phyloP scores from a whole-genome alignment of 371 early-diverging fungal species.

The Mucor plumbeus region DNA sequence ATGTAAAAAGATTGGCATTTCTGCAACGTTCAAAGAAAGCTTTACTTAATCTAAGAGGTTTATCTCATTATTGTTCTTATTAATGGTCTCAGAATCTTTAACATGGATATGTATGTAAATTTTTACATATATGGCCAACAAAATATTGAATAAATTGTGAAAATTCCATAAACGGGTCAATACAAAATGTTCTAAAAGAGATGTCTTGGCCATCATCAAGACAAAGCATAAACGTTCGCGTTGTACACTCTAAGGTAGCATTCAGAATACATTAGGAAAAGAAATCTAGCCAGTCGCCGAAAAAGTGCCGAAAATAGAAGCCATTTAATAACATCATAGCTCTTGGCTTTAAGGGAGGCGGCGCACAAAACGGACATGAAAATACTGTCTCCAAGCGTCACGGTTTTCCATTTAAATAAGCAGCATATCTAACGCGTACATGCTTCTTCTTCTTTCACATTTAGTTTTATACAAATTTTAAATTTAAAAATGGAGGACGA shows the following conservation, averaged over 20 bases:
- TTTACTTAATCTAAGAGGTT: no score
- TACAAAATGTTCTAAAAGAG: background rate
- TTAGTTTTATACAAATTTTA: background rate
- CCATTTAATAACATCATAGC: background rate
- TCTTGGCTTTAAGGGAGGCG: slow-evolving; percentile 3
- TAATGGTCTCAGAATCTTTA: no score
- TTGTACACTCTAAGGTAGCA: background rate
- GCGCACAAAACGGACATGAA: slow-evolving; percentile 6
- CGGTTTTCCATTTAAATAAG: background rate
- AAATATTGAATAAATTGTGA: no score
- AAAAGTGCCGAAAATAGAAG: slow-evolving; percentile 3
- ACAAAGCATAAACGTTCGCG: background rate
- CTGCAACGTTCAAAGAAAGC: no score
- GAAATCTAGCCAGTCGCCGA: background rate
- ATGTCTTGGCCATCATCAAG: background rate
- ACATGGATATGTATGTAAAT: no score
- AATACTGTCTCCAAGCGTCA: background rate
- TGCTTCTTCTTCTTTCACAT: slow-evolving; percentile 5
- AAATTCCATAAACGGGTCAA: no score
- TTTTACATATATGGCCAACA: no score
- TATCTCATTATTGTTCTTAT: no score
- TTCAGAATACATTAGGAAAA: background rate
- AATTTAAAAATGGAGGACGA: slow-evolving; percentile 74
- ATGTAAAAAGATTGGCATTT: background rate
- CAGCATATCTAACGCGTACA: background rate